Base-by-base conservation (phyloP, 1,284 basidiomycete species). In the Irpex lacteus region DNA sequence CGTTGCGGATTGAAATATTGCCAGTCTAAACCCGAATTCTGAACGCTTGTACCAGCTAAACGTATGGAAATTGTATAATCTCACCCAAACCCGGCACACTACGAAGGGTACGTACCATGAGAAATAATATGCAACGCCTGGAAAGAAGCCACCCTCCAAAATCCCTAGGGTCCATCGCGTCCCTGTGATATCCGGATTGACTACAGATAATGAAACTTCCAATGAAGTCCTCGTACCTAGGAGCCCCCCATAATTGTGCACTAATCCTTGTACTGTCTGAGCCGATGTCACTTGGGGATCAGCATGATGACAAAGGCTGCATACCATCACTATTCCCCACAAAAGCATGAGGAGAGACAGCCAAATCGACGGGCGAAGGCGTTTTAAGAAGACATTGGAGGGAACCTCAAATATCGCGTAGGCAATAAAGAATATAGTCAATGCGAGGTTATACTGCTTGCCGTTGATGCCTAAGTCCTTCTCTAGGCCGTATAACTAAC, bases 1-100 rank as follows among this genome's bases (percentile, higher is more conserved):
- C 0, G 89, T 88, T 6, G 88, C 88, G 0, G 89, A 89, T 77
- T 91, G 91, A 77, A 92, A 92, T 19, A 91, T 72, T 2, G 90
- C 88, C 11, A 86, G 83, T 32, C 85, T 74, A 56, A 85, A 78
- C 62, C 88, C 89, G 62, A 89, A 89, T 68, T 91, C 89, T 5
- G 85, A 86, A 36, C 88, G 87, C 69, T 87, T 77, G 72, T 76
- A 76, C 75, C 75, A 76, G 65, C 75, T 76, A 66, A 44, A 26
- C 26, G 26, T 44, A 44, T 15, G 5, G 32, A n/a, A 26, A 21
- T 44, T 15, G 15, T 44, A 15, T 15, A 15, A 44, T 44, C 40
- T 44, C 40, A 44, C 40, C 8, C 40, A 15, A 26, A 44, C 15
- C 40, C 8, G 40, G 2, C 40, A 44, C 40, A 44, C 11, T 9